Base-by-base conservation (phyloP, 176 grass and related monocot genomes). In the Triticum dicoccoides region DNA sequence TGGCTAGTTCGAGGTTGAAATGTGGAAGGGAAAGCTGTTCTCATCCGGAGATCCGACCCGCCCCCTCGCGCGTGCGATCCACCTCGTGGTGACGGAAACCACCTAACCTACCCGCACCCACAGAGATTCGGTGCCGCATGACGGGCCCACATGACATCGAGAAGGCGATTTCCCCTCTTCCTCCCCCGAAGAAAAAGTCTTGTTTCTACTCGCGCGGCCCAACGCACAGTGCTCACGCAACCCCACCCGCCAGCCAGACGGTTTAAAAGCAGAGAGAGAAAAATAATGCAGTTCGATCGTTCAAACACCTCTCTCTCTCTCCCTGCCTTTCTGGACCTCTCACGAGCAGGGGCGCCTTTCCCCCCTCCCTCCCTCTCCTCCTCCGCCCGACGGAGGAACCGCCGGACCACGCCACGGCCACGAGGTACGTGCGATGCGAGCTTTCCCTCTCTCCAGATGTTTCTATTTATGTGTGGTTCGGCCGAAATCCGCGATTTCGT, bases 281-380 rank as follows among this genome's bases (percentile, higher is more conserved):
- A 62, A 25, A 69, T 12, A 74, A 73, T 5, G 8, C 23, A 0
- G 41, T 82, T 73, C 82, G 30, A 70, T 58, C 2, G 21, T 47
- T 41, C 72, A 23, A 45, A 79, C 21, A 5, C 30, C 11, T 1
- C 14, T 9, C 20, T 12, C 3, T 24, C 27, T 78, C 86, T 12
- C 61, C 38, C 21, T 30, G n/a, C 39, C 64, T 64, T 52, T 78
- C 2, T 51, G 79, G 65, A 78, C n/a, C 78, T 76, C 2, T 61
- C 49, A 5, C 34, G 42, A 85, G 42, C 69, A 32, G 70, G 24
- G 77, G 76, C 76, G 69, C 56, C 77, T 25, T 54, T n/a, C 77
- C 47, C 54, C 73, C 59, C 3, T 23, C 59, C 6, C 20, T 24
- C 24, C 24, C 24, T 24, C 1, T 29, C 41, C 41, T 73, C 39